phyloP scores from a whole-genome alignment of 176 grass and related monocot species.

The Lolium perenne region DNA sequence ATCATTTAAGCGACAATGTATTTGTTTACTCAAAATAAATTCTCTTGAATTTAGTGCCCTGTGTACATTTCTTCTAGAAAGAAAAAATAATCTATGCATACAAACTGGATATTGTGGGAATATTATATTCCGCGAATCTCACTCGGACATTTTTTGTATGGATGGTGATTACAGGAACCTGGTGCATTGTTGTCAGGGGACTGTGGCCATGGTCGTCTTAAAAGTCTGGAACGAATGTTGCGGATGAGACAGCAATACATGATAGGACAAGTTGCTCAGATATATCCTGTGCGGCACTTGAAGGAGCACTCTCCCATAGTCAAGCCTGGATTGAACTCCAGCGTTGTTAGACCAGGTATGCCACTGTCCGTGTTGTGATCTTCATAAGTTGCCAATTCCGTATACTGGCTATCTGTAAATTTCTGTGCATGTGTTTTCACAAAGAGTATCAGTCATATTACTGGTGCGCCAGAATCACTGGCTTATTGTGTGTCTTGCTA shows the following conservation, averaged over 20 bases:
- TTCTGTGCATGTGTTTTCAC: not conserved
- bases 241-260: conserved; percentile 75
- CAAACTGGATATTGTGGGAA: not conserved
- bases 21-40: not conserved
- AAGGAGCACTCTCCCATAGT: conserved; percentile 59
- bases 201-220: conserved; percentile 68
- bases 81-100: not conserved
- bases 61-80: conserved; percentile 33
- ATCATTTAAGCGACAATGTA: not conserved
- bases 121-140: conserved; percentile 17
- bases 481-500: not conserved
- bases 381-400: not conserved
- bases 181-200: conserved; percentile 65
- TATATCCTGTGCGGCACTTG: conserved; percentile 78
- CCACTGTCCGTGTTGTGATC: not conserved
- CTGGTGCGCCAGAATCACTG: not conserved
- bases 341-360: conserved; percentile 51
- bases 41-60: not conserved
- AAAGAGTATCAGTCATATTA: not conserved
- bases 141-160: conserved; percentile 20
- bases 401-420: conserved; percentile 10
- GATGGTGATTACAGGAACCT: conserved; percentile 59
- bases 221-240: conserved; percentile 50
- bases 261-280: conserved; percentile 57
- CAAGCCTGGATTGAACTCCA: conserved; percentile 52